phyloP scores from a whole-genome alignment of 2,329 filamentous ascomycete species.

The Chaetomiaceae sp. region DNA sequence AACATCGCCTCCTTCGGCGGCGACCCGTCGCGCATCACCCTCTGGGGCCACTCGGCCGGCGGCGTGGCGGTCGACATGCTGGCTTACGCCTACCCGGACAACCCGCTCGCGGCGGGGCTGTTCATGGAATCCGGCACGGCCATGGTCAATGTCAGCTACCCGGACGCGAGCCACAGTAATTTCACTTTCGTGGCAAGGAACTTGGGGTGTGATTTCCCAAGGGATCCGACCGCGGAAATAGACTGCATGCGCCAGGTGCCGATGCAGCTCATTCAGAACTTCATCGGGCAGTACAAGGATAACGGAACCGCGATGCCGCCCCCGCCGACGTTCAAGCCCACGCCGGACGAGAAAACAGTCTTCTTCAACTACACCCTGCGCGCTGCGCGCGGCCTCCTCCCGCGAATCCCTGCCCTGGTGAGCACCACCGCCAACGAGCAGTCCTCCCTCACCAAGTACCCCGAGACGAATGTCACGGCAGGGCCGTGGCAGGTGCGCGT shows the following conservation, averaged over 20 bases:
- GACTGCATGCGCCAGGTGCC: conserved; percentile 36
- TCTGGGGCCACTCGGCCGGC: conserved; percentile 47
- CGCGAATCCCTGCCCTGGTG: conserved; percentile 31
- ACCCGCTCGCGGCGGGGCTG: conserved; percentile 41
- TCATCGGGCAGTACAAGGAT: conserved; percentile 31
- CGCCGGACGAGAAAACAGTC: conserved; percentile 30
- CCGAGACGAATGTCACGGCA: conserved; percentile 27
- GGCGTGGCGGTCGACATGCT: conserved; percentile 38
- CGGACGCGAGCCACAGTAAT: background rate
- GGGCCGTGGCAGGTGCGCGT: conserved; percentile 28
- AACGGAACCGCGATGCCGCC: conserved; percentile 21
- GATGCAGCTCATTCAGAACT: conserved; percentile 30
- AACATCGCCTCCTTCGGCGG: conserved; percentile 48
- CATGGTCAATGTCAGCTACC: conserved; percentile 26
- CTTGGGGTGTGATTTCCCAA: conserved; percentile 32
- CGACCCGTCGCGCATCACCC: conserved; percentile 38
- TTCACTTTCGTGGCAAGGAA: conserved; percentile 35
- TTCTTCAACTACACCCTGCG: conserved; percentile 32
- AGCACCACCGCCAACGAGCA: conserved; percentile 34
- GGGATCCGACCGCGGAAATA: conserved; percentile 29
- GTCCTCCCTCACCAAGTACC: conserved; percentile 29
- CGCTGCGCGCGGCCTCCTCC: conserved; percentile 26
- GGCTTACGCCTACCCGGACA: conserved; percentile 41
- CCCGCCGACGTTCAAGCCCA: conserved; percentile 26
- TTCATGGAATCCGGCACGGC: conserved; percentile 40